Conservation (phyloP, 2,329 filamentous ascomycete genomes). For the Elsinoe arachidis region DNA sequence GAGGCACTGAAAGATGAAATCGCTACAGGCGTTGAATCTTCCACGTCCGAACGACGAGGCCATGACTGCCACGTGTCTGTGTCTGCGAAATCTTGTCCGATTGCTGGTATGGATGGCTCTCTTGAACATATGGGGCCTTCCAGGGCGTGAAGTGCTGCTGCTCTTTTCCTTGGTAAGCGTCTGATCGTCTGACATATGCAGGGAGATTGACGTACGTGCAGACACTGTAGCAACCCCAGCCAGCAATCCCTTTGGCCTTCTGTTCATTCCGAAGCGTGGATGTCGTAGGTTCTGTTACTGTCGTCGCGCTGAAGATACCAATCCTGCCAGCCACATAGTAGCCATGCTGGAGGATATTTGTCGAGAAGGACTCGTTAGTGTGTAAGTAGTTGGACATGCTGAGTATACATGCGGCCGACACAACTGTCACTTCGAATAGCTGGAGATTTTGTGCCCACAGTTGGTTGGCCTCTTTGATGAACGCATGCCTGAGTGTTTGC, state of each 20-base stretch:
- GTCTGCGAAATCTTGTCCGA: neutral
- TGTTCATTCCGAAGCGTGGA: neutral
- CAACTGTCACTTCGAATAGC: neutral
- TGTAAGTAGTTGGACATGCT: neutral
- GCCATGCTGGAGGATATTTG: neutral
- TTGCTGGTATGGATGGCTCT: neutral
- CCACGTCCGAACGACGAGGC: neutral
- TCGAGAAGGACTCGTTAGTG: neutral
- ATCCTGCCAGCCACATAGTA: neutral
- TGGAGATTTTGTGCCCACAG: neutral
- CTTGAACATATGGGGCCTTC: neutral
- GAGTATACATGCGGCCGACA: neutral
- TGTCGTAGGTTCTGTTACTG: neutral
- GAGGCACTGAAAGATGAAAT: neutral
- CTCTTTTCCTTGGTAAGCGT: too few species aligned
- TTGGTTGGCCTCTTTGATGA: neutral
- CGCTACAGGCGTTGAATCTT: neutral
- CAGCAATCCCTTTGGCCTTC: neutral
- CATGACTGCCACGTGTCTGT: neutral
- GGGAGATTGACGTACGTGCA: neutral
- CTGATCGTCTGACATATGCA: neutral
- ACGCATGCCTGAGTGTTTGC: neutral
- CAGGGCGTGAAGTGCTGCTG: neutral
- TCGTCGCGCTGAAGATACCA: neutral
- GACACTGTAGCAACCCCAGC: neutral